Evolutionary conservation across 2,329 filamentous ascomycete species (phyloP).

Genomic region (Alternaria brassicae): DNA sequence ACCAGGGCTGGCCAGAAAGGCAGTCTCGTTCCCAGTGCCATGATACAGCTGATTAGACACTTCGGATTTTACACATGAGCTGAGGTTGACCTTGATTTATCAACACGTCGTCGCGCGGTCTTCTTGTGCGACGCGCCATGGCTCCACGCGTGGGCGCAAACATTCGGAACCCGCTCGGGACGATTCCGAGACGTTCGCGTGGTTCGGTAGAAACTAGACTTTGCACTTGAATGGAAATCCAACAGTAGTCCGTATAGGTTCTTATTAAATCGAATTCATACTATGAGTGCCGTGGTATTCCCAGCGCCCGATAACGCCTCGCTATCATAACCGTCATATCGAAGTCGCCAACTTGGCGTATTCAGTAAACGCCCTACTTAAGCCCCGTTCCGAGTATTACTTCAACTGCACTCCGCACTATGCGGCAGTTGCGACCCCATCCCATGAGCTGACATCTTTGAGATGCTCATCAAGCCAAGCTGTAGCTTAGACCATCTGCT

Average conservation of each 20-base stretch:
- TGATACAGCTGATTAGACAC: not conserved
- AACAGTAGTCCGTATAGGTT: not conserved
- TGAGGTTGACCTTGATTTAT: not conserved
- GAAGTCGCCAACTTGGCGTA: not conserved
- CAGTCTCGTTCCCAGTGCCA: constrained; percentile 29
- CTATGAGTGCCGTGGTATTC: not conserved
- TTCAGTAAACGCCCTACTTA: not conserved
- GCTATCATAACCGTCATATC: not conserved
- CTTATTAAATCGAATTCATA: not conserved
- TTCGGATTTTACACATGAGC: not conserved
- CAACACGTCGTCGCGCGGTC: not conserved
- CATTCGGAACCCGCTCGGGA: not conserved
- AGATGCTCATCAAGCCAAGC: not conserved
- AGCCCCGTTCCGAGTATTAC: not conserved
- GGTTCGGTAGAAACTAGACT: not conserved
- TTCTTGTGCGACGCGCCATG: not conserved
- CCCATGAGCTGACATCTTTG: not conserved
- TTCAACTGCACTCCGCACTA: not conserved
- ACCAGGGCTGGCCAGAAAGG: constrained; percentile 37
- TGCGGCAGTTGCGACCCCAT: not conserved
- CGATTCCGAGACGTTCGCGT: not conserved
- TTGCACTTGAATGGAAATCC: not conserved
- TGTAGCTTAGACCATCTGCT: constrained; percentile 14
- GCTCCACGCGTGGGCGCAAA: not conserved
- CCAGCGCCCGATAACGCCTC: not conserved